Conservation (phyloP, 306 rosid genomes). For the Prosopis cineraria region DNA sequence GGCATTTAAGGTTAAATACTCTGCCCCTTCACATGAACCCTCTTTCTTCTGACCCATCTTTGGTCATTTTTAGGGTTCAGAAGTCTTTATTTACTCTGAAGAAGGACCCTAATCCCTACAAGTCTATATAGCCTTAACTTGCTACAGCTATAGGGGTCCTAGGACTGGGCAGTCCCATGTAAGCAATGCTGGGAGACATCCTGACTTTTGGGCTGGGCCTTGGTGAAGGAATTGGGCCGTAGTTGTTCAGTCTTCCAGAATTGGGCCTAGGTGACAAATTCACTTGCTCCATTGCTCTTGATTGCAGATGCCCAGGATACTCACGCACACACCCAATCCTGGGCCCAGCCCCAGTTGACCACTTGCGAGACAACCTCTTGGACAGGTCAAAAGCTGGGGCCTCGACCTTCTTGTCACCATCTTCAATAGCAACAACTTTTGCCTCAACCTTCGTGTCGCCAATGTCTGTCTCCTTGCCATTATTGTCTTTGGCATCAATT, state of each 20-base stretch:
- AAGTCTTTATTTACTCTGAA: background rate
- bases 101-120: background rate
- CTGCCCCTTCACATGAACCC: slow-evolving; percentile 2
- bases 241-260: slow-evolving; percentile 27
- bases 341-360: slow-evolving; percentile 86
- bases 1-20: slow-evolving; percentile 26
- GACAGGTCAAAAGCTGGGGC: slow-evolving; percentile 36
- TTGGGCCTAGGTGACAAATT: slow-evolving; percentile 68
- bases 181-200: slow-evolving; percentile 68
- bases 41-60: slow-evolving; percentile 16
- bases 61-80: background rate
- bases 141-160: slow-evolving; percentile 53
- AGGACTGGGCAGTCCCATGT: slow-evolving; percentile 87
- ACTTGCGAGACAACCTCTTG: slow-evolving; percentile 70
- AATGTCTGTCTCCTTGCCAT: slow-evolving; percentile 1
- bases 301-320: slow-evolving; percentile 72
- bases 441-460: slow-evolving; percentile 22
- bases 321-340: slow-evolving; percentile 94
- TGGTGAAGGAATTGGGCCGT: slow-evolving; percentile 93
- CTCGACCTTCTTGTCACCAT: background rate
- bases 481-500: slow-evolving; percentile 9
- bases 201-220: slow-evolving; percentile 91
- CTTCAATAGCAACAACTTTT: background rate
- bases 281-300: slow-evolving; percentile 83
- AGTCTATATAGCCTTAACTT: slow-evolving; percentile 24